Conservation (phyloP, 192 early-diverging fungal genomes). For the Thamnidium elegans region DNA sequence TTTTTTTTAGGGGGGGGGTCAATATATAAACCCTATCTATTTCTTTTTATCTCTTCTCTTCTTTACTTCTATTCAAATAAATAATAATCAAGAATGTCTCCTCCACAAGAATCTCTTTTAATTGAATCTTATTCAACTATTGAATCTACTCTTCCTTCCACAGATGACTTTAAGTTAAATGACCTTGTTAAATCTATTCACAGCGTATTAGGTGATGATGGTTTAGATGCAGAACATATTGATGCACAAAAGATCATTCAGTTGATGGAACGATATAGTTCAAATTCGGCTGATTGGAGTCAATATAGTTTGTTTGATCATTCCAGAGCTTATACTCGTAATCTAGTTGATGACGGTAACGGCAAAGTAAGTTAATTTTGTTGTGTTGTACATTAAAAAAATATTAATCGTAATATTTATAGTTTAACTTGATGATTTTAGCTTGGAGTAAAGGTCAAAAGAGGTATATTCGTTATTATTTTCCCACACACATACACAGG, state of each 20-base stretch:
- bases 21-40: background rate
- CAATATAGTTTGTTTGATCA: conserved; percentile 74
- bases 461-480: conserved; percentile 38
- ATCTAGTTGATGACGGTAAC: conserved; percentile 86
- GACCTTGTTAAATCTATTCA: conserved; percentile 37
- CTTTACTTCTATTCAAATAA: background rate
- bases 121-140: background rate
- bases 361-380: conserved; percentile 63
- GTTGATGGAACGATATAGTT: conserved; percentile 67
- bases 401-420: background rate
- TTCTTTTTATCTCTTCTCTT: background rate
- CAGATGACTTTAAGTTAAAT: background rate
- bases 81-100: conserved; percentile 6
- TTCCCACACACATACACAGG: background rate
- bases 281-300: conserved; percentile 69
- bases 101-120: conserved; percentile 4
- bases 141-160: background rate
- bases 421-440: conserved; percentile 88
- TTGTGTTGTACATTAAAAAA: no score
- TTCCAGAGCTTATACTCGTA: conserved; percentile 75
- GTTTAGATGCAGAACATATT: conserved; percentile 54
- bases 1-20: no score
- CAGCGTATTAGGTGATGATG: conserved; percentile 48
- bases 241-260: conserved; percentile 54
- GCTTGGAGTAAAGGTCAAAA: conserved; percentile 74